Conservation (phyloP, 192 early-diverging fungal genomes). For the Coemansia reversa region DNA sequence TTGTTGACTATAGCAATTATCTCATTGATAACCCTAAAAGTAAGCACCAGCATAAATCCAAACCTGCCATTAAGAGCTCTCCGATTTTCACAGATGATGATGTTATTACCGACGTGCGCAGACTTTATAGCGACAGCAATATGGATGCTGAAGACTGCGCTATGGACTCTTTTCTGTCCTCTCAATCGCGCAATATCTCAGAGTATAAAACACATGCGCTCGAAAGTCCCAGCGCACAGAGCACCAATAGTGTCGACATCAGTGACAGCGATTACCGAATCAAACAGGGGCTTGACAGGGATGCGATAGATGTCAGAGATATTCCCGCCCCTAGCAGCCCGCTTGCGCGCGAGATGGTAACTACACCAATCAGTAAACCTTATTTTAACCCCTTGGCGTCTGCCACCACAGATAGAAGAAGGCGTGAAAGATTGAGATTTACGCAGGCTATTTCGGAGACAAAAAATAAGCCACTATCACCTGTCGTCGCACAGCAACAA, state of each 20-base stretch:
- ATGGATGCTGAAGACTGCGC: constrained; percentile 38
- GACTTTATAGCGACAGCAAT: constrained; percentile 7
- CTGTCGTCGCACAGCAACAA: not conserved
- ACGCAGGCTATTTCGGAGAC: not conserved
- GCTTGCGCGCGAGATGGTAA: not conserved
- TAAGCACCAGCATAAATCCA: not conserved
- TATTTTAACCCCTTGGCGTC: not conserved
- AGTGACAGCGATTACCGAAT: constrained; percentile 51
- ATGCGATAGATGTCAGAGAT: constrained; percentile 3
- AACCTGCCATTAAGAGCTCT: not conserved
- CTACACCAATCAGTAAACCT: not conserved
- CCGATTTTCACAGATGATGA: not conserved
- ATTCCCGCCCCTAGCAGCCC: constrained; percentile 4
- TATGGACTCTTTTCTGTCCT: constrained; percentile 30
- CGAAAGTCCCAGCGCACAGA: constrained; percentile 37
- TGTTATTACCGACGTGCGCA: constrained; percentile 4
- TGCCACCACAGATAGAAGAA: not conserved
- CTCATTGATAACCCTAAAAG: not conserved
- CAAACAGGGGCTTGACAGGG: constrained; percentile 21
- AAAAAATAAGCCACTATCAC: not conserved
- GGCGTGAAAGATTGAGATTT: not conserved
- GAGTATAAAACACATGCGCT: constrained; percentile 14
- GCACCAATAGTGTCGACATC: constrained; percentile 31
- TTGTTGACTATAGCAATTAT: constrained; percentile 12
- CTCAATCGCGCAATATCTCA: constrained; percentile 34